These are phyloP conservation scores for Penicillium cosmopolitanum DNA, from an alignment of 495 filamentous ascomycete species.

Conservation along the genomic window DNA sequence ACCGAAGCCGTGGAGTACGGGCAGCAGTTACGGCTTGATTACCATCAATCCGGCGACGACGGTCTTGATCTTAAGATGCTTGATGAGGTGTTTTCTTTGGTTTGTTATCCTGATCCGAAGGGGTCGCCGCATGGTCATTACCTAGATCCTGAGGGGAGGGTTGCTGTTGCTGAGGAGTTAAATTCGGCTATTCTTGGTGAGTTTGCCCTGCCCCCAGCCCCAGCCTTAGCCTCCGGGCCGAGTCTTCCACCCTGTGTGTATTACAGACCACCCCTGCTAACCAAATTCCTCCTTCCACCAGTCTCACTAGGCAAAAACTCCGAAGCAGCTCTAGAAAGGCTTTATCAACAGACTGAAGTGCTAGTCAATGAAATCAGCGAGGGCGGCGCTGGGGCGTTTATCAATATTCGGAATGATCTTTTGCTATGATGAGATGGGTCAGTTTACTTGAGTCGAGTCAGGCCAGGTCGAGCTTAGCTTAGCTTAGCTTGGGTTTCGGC, in stretches of 20 bases:
- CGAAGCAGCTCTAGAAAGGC: slow-evolving; percentile 79
- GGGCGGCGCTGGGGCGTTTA: slow-evolving; percentile 84
- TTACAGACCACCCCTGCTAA: slow-evolving; percentile 10
- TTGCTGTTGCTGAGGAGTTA: slow-evolving; percentile 87
- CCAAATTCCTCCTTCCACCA: slow-evolving; percentile 32
- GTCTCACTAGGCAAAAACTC: slow-evolving; percentile 90
- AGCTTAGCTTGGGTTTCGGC: background rate
- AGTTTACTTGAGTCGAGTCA: too few relatives aligned
- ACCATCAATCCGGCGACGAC: slow-evolving; percentile 63
- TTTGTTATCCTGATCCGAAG: slow-evolving; percentile 83
- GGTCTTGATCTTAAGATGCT: slow-evolving; percentile 74
- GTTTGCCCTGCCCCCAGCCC: slow-evolving; percentile 3
- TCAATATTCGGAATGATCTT: slow-evolving; percentile 75
- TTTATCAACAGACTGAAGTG: slow-evolving; percentile 86
- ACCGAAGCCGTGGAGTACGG: slow-evolving; percentile 80
- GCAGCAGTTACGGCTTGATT: slow-evolving; percentile 75
- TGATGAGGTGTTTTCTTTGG: slow-evolving; percentile 83
- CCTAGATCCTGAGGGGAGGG: slow-evolving; percentile 73
- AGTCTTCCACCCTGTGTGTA: background rate
- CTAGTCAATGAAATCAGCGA: slow-evolving; percentile 81
- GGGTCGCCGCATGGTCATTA: slow-evolving; percentile 75
- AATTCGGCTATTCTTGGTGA: slow-evolving; percentile 92
- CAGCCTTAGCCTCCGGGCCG: too few relatives aligned
- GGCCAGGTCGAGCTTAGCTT: background rate
- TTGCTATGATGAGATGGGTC: slow-evolving; percentile 31